phyloP scores from a whole-genome alignment of 176 grass and related monocot genomes.

The Eleusine coracana region DNA sequence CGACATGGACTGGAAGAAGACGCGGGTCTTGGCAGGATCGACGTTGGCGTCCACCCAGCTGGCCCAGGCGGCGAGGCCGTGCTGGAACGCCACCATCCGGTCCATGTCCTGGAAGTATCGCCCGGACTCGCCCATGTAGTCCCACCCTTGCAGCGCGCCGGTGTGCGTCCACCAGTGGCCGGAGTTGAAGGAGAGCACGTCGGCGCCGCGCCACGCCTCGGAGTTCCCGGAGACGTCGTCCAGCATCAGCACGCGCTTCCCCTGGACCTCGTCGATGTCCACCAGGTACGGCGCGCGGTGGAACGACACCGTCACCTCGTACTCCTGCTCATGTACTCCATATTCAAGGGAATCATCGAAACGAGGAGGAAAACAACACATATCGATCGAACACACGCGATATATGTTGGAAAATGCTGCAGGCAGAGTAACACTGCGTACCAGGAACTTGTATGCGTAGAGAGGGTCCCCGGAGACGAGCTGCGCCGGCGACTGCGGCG shows the following conservation, averaged over 20 bases:
- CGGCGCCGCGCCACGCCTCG: slow-evolving; percentile 72
- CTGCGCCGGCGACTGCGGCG: slow-evolving; percentile 64
- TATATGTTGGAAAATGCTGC: too few species aligned
- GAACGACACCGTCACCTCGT: slow-evolving; percentile 67
- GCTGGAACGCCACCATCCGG: slow-evolving; percentile 74
- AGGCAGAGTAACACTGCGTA: not conserved
- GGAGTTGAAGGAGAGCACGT: slow-evolving; percentile 92
- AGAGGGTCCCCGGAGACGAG: slow-evolving; percentile 73
- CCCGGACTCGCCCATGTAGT: slow-evolving; percentile 78
- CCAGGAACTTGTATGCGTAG: slow-evolving; percentile 81
- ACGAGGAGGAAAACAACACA: too few species aligned
- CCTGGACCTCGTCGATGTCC: slow-evolving; percentile 75
- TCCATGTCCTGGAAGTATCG: slow-evolving; percentile 84
- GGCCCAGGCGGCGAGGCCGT: slow-evolving; percentile 79
- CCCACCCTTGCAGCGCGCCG: slow-evolving; percentile 90
- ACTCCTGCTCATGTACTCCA: slow-evolving; percentile 52
- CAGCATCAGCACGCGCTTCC: slow-evolving; percentile 70
- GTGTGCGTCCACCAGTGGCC: slow-evolving; percentile 99
- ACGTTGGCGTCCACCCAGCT: slow-evolving; percentile 76
- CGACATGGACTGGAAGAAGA: slow-evolving; percentile 95
- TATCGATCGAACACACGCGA: too few species aligned
- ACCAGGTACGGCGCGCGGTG: slow-evolving; percentile 89
- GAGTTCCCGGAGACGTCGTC: slow-evolving; percentile 72
- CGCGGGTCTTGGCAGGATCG: slow-evolving; percentile 67
- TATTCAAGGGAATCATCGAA: too few species aligned